Percentiles rank a stretch among this genome's conserved stretches.
Evolutionary conservation across 805 yeast genomes (phyloP).

Genomic region (Ogataea dorogensis): DNA sequence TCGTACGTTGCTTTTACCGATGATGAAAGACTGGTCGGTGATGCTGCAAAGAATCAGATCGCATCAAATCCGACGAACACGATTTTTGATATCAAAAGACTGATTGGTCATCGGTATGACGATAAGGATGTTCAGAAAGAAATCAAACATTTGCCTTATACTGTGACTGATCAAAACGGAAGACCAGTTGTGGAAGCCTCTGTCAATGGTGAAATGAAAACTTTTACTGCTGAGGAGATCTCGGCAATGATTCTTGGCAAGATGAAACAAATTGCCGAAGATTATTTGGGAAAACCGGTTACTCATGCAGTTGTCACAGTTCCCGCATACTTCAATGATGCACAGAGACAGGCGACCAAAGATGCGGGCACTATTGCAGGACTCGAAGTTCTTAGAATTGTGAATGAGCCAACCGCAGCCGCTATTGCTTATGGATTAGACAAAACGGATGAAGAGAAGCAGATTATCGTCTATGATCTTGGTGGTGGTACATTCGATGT

Average conservation of each 20-base stretch:
- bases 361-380: constrained; percentile 94
- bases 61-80: constrained; percentile 95
- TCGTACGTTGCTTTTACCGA: constrained; percentile 96
- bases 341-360: constrained; percentile 92
- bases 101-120: constrained; percentile 79
- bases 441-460: constrained; percentile 77
- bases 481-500: constrained; percentile 98
- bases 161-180: constrained; percentile 70
- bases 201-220: constrained; percentile 82
- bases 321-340: constrained; percentile 91
- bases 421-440: constrained; percentile 96
- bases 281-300: constrained; percentile 78
- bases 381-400: constrained; percentile 81
- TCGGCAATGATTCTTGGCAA: constrained; percentile 89
- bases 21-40: constrained; percentile 92
- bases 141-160: constrained; percentile 87
- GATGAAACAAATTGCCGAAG: constrained; percentile 93
- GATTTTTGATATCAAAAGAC: constrained; percentile 93
- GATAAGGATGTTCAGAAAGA: constrained; percentile 80
- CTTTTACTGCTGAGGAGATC: constrained; percentile 91
- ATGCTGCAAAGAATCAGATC: constrained; percentile 98
- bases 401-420: constrained; percentile 95
- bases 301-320: constrained; percentile 91
- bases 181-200: constrained; percentile 88
- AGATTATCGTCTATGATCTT: constrained; percentile 87